Evolutionary conservation across 2,329 filamentous ascomycete genomes (phyloP), one percentile per base, ranked within the genome.

Genomic region (Ophiostoma angusticollis): DNA sequence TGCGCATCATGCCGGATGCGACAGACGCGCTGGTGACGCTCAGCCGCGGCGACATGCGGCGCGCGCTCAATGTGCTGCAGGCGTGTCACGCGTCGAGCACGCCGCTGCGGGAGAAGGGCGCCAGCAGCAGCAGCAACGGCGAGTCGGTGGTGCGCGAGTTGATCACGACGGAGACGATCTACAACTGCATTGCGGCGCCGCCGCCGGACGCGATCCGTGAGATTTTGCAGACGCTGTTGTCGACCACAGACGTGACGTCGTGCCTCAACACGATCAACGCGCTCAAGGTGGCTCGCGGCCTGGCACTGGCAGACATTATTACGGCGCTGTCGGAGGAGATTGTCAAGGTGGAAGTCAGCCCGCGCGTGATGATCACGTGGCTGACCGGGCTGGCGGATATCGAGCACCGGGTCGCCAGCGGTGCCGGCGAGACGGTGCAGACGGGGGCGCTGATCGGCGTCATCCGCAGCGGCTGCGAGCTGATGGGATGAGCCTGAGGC

Each of bases 161-260:
- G 43, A 74, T 84, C 49, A 94, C 95, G 49, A 94, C 83, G 25
- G 82, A 94, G 56, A 85, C 84, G 7, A 96, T 98, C 54, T 98
- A 95, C 67, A 87, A 86, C 59, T 98, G 91, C 60, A 93, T 98
- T 54, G 91, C 91, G 8, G 89, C 89, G 2, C 91, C 91, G 4
- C 87, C 93, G 49, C 91, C 91, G 1, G 76, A 80, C 18, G 89
- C 94, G 51, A 85, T 96, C 53, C 71, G 74, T 48, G 76, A 82
- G 50, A 96, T 98, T 39, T 69, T 87, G 48, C 72, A 80, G 48
- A 93, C 85, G 0, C 69, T 98, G 23, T 72, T 96, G 21, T 78
- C 73, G 39, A 95, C 84, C 2, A 74, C 77, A 39, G 89, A 98
- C 54, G 83, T 98, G 35, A 93, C 83, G 1, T 84, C 83, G 24